Base-by-base conservation (phyloP, 1,139 yeast species). In the Magnusiomyces fungicola region DNA sequence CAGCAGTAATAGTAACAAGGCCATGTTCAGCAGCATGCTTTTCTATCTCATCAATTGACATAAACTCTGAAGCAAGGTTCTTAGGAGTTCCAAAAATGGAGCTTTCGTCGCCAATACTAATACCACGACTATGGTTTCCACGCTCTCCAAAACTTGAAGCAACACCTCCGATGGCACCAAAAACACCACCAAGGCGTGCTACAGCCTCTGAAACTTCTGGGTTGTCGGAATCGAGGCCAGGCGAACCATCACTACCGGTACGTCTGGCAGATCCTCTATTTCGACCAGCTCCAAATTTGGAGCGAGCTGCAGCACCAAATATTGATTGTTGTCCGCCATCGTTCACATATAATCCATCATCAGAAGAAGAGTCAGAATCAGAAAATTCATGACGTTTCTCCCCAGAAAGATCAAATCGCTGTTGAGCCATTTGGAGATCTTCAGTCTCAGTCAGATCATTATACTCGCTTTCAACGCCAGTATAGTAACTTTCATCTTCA, bases 11-110 rank as follows among this genome's bases (percentile, higher is more conserved):
- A n/a, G 79, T 56, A 7, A 76, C 74, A 52, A 80, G 61, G 39
- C 75, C 73, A 53, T 78, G 73, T 19, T 70, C 70, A 25, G 70
- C 65, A 1, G 82, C 83, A 57, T 75, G 79, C 22, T 67, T 63
- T 52, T 74, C 74, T 22, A 78, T 65, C 33, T 74, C 75, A 2
- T 65, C 57, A 7, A 64, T 65, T 0, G 72, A 57, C 48, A 71
- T 52, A 16, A 61, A 61, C 52, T 64, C 67, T 22, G 58, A 49
- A 6, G 65, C 65, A 44, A 61, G 53, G 36, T 47, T 51, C 37
- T 46, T 40, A 21, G 46, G 49, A 9, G 50, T 41, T 23, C 44
- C 41, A 14, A 23, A 43, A 6, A 47, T 30, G 10, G 51, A 18
- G 18, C 19, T 19, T 25, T 39, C 16, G 5, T 16, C 7, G 38